These are phyloP conservation scores for Pseudomassariella vexata DNA, from an alignment of 2,329 filamentous ascomycete species.

Conservation along the genomic window DNA sequence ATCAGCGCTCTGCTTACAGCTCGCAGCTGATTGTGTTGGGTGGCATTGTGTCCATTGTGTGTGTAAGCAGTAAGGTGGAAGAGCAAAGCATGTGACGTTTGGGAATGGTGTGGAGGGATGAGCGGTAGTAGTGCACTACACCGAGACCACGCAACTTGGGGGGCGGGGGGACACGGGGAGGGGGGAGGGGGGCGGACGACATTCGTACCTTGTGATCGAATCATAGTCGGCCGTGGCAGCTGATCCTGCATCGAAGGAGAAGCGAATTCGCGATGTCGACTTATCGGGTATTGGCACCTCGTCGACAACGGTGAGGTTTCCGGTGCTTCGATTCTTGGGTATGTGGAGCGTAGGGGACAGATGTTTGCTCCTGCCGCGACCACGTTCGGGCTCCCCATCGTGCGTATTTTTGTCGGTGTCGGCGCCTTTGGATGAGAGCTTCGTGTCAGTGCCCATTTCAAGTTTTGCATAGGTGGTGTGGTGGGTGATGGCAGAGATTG, in stretches of 20 bases:
- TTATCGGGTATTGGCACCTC: constrained; percentile 40
- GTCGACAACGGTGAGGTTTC: constrained; percentile 46
- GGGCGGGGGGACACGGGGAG: constrained; percentile 8
- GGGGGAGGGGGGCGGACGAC: constrained; percentile 15
- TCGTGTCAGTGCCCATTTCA: constrained; percentile 5
- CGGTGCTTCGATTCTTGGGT: constrained; percentile 62
- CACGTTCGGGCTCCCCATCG: constrained; percentile 29
- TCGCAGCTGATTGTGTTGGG: no score
- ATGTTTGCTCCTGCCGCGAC: constrained; percentile 31
- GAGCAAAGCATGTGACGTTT: constrained; percentile 8
- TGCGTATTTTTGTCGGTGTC: constrained; percentile 30
- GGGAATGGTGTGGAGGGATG: neutral
- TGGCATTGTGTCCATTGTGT: no score
- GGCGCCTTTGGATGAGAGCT: constrained; percentile 27
- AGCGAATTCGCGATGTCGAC: constrained; percentile 54
- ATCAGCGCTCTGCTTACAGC: no score
- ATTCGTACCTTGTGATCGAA: constrained; percentile 66
- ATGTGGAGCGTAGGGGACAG: constrained; percentile 43
- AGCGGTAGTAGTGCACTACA: no score
- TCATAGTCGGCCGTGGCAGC: constrained; percentile 58
- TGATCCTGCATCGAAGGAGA: constrained; percentile 70
- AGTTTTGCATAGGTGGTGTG: constrained; percentile 1
- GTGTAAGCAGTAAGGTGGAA: constrained; percentile 4
- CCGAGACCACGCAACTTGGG: constrained; percentile 3
- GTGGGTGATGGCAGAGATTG: constrained; percentile 5